Evolutionary conservation across 345 rosid genomes (phyloP).

Genomic region (Rhizophora mangle): DNA sequence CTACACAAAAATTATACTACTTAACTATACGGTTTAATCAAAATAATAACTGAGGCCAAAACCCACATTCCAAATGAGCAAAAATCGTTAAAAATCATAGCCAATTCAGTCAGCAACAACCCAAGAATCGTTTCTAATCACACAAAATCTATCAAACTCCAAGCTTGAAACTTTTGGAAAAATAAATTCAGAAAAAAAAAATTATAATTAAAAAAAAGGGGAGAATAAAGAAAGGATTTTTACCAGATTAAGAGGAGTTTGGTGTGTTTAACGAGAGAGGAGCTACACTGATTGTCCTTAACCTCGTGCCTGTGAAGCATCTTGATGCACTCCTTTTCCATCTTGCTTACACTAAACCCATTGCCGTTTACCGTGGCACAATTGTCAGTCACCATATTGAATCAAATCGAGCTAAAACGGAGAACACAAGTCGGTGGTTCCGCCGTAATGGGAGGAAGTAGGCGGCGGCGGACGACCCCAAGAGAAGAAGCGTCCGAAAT

Average conservation of each 20-base stretch:
- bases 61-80: no score
- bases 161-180: no score
- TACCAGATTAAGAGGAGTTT: conserved; percentile 40
- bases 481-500: conserved; percentile 23
- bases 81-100: no score
- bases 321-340: conserved; percentile 30
- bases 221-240: background rate
- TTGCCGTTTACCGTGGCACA: conserved; percentile 17
- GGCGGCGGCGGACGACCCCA: conserved; percentile 12
- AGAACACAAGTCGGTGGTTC: background rate
- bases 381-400: conserved; percentile 33
- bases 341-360: conserved; percentile 15
- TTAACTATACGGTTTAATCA: no score
- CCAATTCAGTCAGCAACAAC: no score
- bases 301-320: conserved; percentile 36
- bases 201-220: no score
- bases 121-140: no score
- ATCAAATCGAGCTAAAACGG: background rate
- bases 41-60: no score
- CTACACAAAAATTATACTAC: no score
- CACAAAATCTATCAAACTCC: no score
- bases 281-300: conserved; percentile 41
- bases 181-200: no score
- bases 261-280: conserved; percentile 41
- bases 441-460: background rate